Conservation (phyloP, 192 early-diverging fungal species). For the Coemansia sp. region DNA sequence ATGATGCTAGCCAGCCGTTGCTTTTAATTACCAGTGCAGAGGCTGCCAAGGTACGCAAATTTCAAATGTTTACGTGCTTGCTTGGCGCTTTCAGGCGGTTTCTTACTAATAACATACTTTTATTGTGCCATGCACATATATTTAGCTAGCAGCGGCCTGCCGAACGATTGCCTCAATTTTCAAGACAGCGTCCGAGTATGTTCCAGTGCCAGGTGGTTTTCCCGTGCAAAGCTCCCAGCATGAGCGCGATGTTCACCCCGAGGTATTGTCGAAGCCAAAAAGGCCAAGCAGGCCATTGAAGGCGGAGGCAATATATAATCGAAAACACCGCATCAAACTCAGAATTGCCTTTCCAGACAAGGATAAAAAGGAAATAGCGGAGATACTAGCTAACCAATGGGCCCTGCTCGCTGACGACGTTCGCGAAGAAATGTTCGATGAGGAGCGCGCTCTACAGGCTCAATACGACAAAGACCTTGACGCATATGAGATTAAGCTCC, state of each 20-base stretch:
- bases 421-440: neutral
- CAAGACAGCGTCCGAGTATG: neutral
- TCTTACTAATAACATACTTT: neutral
- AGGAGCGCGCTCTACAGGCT: neutral
- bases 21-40: neutral
- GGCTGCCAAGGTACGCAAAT: conserved; percentile 1
- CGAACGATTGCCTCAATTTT: neutral
- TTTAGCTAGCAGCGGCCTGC: conserved; percentile 1
- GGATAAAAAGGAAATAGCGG: neutral
- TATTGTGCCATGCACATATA: too few relatives aligned
- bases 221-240: neutral
- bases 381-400: neutral
- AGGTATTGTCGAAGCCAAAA: neutral
- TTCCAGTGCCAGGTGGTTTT: neutral
- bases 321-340: neutral
- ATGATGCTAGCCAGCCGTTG: neutral
- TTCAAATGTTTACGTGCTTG: neutral
- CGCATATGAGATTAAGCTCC: neutral
- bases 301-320: neutral
- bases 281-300: neutral
- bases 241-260: neutral
- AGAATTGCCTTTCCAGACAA: neutral
- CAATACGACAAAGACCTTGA: neutral
- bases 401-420: neutral
- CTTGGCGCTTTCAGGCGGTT: neutral